A percentile compares a stretch with the other conserved stretches of the same genome.
Conservation (phyloP, 192 early-diverging fungal species). For the Umbelopsis isabellina region DNA sequence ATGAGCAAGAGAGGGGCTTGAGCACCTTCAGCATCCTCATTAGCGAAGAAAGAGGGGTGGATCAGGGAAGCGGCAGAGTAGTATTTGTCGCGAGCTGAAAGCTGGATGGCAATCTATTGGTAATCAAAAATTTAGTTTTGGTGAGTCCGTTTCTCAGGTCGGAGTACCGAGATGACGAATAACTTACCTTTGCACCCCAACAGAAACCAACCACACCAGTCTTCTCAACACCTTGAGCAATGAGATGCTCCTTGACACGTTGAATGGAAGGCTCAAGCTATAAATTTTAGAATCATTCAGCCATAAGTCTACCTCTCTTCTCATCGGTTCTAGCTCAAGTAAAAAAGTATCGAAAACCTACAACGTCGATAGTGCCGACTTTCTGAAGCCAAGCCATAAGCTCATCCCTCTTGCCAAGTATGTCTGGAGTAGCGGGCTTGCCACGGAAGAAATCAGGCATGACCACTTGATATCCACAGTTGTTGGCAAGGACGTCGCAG, state of each 20-base stretch:
- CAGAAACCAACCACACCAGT: slow-evolving; percentile 69
- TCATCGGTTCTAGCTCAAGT: slow-evolving; percentile 24
- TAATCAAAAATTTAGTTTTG: neutral
- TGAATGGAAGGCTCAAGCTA: slow-evolving; percentile 19
- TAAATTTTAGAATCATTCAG: slow-evolving; percentile 14
- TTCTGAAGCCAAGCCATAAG: slow-evolving; percentile 44
- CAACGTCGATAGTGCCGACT: slow-evolving; percentile 18
- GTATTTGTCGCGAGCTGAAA: slow-evolving; percentile 48
- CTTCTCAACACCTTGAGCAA: slow-evolving; percentile 42
- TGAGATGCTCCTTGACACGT: slow-evolving; percentile 39
- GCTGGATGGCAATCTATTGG: slow-evolving; percentile 48
- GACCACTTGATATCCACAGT: slow-evolving; percentile 62
- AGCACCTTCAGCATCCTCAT: slow-evolving; percentile 51
- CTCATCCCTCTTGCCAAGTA: slow-evolving; percentile 38
- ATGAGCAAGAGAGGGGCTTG: slow-evolving; percentile 63
- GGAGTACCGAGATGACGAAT: neutral
- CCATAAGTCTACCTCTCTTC: slow-evolving; percentile 34
- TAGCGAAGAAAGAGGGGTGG: slow-evolving; percentile 64
- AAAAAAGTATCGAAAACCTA: slow-evolving; percentile 7
- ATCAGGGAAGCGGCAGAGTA: slow-evolving; percentile 56
- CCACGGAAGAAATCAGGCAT: slow-evolving; percentile 70
- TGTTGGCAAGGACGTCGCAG: slow-evolving; percentile 52
- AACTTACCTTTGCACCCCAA: slow-evolving; percentile 63
- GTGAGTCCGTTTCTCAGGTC: neutral
- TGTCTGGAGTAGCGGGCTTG: slow-evolving; percentile 41